Conservation (phyloP, 192 early-diverging fungal species). For the Obelidium mucronatum region DNA sequence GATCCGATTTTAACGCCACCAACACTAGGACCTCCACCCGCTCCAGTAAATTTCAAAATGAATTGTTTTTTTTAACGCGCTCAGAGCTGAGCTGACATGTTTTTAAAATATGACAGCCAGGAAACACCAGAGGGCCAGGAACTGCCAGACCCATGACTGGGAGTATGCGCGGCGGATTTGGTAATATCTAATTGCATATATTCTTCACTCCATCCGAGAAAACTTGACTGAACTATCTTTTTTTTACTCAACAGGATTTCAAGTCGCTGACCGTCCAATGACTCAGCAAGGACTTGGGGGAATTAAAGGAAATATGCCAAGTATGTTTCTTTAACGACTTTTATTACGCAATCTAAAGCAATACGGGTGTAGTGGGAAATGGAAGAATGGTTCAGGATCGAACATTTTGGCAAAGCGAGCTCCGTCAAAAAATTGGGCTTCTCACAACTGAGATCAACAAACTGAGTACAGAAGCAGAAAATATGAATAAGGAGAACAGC, state of each 20-base stretch:
- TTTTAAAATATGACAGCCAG: no score
- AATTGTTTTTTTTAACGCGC: not conserved
- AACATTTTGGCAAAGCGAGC: constrained; percentile 62
- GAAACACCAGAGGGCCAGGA: constrained; percentile 31
- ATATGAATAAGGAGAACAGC: constrained; percentile 55
- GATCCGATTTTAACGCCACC: not conserved
- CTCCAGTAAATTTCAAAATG: not conserved
- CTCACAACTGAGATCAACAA: constrained; percentile 53
- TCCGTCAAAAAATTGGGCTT: constrained; percentile 57
- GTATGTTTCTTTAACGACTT: not conserved
- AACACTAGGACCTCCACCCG: constrained; percentile 20
- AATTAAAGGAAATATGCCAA: constrained; percentile 38
- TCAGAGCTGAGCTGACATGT: no score
- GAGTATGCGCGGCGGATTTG: constrained; percentile 26
- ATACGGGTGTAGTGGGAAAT: not conserved
- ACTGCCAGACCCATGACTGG: constrained; percentile 46
- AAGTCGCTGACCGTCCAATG: constrained; percentile 63
- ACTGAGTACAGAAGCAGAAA: constrained; percentile 54
- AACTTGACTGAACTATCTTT: not conserved
- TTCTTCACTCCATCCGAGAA: not conserved
- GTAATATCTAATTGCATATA: not conserved
- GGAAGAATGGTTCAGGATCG: constrained; percentile 61
- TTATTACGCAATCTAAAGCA: not conserved
- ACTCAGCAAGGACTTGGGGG: constrained; percentile 70
- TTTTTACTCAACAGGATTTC: constrained; percentile 33